phyloP scores from a whole-genome alignment of 1,284 basidiomycete genomes.

The Hortiboletus rubellus region DNA sequence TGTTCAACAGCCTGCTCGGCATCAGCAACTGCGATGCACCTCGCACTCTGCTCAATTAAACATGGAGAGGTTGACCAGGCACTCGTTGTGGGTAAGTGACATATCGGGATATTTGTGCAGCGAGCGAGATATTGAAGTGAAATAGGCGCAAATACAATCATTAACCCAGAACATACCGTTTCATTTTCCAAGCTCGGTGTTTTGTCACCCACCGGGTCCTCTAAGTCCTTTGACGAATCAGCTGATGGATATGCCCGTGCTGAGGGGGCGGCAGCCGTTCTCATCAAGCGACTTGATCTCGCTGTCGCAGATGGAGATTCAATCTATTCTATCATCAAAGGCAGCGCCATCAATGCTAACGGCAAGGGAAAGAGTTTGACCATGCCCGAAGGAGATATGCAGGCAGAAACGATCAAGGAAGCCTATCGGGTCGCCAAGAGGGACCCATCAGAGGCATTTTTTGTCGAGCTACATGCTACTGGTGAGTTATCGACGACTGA shows the following conservation, averaged over 20 bases:
- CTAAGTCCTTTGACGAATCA: slow-evolving; percentile 49
- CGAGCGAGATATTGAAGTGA: background rate
- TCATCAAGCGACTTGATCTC: slow-evolving; percentile 33
- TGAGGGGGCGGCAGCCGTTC: slow-evolving; percentile 29
- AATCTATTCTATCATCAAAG: slow-evolving; percentile 32
- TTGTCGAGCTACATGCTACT: slow-evolving; percentile 50
- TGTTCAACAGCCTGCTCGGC: slow-evolving; percentile 41
- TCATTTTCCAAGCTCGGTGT: slow-evolving; percentile 38
- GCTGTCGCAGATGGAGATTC: slow-evolving; percentile 26
- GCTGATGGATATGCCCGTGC: slow-evolving; percentile 46
- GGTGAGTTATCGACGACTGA: slow-evolving; percentile 22
- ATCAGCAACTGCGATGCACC: slow-evolving; percentile 45
- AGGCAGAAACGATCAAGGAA: slow-evolving; percentile 31
- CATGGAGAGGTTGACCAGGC: slow-evolving; percentile 51
- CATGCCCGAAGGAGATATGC: slow-evolving; percentile 35
- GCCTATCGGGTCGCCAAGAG: slow-evolving; percentile 30
- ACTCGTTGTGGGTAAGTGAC: slow-evolving; percentile 37
- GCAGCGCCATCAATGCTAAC: slow-evolving; percentile 33
- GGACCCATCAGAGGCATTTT: slow-evolving; percentile 45
- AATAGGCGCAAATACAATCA: slow-evolving; percentile 30
- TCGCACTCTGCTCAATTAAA: slow-evolving; percentile 46
- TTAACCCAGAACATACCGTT: slow-evolving; percentile 29
- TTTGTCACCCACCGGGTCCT: slow-evolving; percentile 46
- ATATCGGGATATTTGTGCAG: background rate
- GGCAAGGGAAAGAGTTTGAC: slow-evolving; percentile 36